phyloP scores from a whole-genome alignment of 2,329 filamentous ascomycete species.

The Fusarium xylarioides region DNA sequence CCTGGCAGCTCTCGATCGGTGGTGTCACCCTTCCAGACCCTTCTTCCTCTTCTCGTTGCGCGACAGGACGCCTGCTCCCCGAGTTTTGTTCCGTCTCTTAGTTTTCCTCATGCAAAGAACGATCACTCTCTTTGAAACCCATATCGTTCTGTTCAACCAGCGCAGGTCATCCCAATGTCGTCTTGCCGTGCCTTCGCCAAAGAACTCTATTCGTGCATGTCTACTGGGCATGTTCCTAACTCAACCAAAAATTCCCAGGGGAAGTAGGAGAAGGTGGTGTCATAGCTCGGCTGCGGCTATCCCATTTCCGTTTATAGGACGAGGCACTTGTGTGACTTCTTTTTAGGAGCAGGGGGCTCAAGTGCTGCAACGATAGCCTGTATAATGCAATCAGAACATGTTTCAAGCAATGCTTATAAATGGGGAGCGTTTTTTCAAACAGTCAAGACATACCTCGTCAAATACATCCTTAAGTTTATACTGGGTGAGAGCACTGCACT shows the following conservation, averaged over 20 bases:
- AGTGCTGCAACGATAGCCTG: conserved; percentile 95
- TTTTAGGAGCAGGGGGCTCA: conserved; percentile 86
- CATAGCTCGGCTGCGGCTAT: conserved; percentile 12
- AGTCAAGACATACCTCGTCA: conserved; percentile 78
- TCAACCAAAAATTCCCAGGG: conserved; percentile 19
- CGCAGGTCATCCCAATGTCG: conserved; percentile 19
- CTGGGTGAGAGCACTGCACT: conserved; percentile 97
- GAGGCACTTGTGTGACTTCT: conserved; percentile 75
- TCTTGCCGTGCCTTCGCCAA: conserved; percentile 25
- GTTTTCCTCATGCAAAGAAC: conserved; percentile 31
- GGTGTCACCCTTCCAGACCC: conserved; percentile 14
- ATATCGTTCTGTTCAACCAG: conserved; percentile 20
- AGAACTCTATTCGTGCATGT: conserved; percentile 28
- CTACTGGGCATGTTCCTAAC: conserved; percentile 19
- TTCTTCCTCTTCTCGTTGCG: conserved; percentile 30
- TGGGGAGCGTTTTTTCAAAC: not conserved
- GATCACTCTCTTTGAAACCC: conserved; percentile 16
- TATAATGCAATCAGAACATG: conserved; percentile 24
- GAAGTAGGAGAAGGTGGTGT: conserved; percentile 20
- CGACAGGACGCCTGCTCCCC: conserved; percentile 35
- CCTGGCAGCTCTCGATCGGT: conserved; percentile 13
- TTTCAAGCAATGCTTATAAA: not conserved
- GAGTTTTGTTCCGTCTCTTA: conserved; percentile 38
- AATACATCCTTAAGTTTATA: conserved; percentile 99
- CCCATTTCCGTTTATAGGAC: conserved; percentile 63